These are phyloP conservation scores for Fusarium sp. DNA, from an alignment of 2,329 filamentous ascomycete genomes.

Conservation along the genomic window DNA sequence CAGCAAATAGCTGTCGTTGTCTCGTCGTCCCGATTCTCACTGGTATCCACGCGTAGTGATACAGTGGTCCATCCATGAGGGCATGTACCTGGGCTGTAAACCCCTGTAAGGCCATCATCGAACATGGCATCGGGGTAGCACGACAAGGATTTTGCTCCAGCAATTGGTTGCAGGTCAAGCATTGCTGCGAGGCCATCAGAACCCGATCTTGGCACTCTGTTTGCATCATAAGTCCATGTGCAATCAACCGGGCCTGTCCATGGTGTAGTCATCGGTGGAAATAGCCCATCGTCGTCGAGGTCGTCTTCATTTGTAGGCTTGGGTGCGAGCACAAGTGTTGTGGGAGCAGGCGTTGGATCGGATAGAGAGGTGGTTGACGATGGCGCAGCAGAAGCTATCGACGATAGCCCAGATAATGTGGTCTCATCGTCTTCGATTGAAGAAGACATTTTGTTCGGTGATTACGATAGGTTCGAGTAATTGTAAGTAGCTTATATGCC, in stretches of 20 bases:
- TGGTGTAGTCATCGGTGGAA: slow-evolving; percentile 55
- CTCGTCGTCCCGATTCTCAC: slow-evolving; percentile 45
- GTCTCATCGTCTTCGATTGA: slow-evolving; percentile 36
- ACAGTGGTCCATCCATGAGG: slow-evolving; percentile 57
- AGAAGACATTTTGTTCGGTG: slow-evolving; percentile 31
- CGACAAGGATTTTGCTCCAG: slow-evolving; percentile 54
- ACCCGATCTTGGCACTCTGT: slow-evolving; percentile 41
- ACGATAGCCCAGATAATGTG: slow-evolving; percentile 10
- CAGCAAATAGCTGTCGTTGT: slow-evolving; percentile 58
- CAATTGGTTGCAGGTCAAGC: slow-evolving; percentile 53
- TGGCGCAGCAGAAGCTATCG: slow-evolving; percentile 32
- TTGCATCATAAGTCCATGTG: slow-evolving; percentile 55
- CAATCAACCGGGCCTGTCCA: slow-evolving; percentile 54
- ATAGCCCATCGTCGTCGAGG: slow-evolving; percentile 38
- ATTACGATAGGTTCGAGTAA: slow-evolving; percentile 15
- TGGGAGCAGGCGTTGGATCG: slow-evolving; percentile 30
- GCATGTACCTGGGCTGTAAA: slow-evolving; percentile 57
- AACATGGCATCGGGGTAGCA: slow-evolving; percentile 59
- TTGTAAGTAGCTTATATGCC: slow-evolving; percentile 14
- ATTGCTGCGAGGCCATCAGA: slow-evolving; percentile 51
- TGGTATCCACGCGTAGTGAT: slow-evolving; percentile 48
- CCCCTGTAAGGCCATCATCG: slow-evolving; percentile 51
- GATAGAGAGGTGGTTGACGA: slow-evolving; percentile 32
- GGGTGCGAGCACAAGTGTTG: slow-evolving; percentile 25
- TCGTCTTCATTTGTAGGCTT: slow-evolving; percentile 39